Percentiles rank a stretch among this genome's conserved stretches.
Evolutionary conservation across 1,284 basidiomycete genomes (phyloP).

Genomic region (Trichosporon ovoides): DNA sequence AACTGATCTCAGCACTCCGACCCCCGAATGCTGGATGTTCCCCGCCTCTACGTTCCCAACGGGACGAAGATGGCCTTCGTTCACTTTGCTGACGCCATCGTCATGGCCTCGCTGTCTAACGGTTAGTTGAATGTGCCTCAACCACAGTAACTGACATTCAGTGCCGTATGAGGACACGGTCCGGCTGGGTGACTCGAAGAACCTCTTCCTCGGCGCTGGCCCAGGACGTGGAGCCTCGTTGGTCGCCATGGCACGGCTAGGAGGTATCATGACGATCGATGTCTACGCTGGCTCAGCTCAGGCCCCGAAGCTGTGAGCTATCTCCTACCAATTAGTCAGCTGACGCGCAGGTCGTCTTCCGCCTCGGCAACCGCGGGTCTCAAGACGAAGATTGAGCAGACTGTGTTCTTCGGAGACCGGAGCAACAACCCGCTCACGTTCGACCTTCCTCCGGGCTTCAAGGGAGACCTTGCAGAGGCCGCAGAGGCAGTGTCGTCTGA

Average conservation of each 20-base stretch:
- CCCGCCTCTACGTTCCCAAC: constrained; percentile 38
- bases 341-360: constrained; percentile 12
- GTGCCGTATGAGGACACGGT: constrained; percentile 43
- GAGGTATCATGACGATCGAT: constrained; percentile 42
- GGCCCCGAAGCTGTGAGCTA: constrained; percentile 13
- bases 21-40: constrained; percentile 45
- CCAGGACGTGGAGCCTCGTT: constrained; percentile 21
- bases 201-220: not conserved
- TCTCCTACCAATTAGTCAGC: no score
- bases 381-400: constrained; percentile 54
- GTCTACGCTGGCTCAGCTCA: constrained; percentile 22
- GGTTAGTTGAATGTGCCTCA: constrained; percentile 14
- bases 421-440: constrained; percentile 54
- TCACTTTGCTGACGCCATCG: constrained; percentile 44
- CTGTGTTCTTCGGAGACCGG: constrained; percentile 54
- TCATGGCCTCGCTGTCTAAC: constrained; percentile 38
- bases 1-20: constrained; percentile 36
- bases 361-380: constrained; percentile 42
- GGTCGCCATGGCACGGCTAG: constrained; percentile 35
- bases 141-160: not conserved
- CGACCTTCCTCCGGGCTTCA: constrained; percentile 45
- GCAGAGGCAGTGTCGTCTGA: constrained; percentile 51
- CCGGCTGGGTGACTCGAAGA: constrained; percentile 32
- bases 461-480: constrained; percentile 52
- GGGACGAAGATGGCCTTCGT: constrained; percentile 44